Evolutionary conservation across 768 basidiomycete species (phyloP), one percentile per base, ranked within the genome.

Genomic region (Goffeauzyma gilvescens): DNA sequence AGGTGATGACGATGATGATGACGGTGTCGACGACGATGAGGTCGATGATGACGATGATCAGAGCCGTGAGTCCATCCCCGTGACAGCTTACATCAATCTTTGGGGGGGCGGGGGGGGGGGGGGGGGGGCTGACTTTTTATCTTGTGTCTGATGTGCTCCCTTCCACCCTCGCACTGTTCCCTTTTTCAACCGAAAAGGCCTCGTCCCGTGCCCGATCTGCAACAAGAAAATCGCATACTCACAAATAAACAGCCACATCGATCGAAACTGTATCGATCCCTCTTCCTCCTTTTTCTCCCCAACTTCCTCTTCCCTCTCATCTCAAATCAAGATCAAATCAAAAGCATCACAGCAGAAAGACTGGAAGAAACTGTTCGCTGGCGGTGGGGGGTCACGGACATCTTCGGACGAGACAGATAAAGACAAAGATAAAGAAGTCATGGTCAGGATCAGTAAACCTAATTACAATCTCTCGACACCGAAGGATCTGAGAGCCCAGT

Each of bases 131-230:
- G 39, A 35, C 13, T 8, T 35, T 12, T 35, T 35, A n/a, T 9
- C n/a, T 30, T n/a, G 28, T 9, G 28, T 30, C 9, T 9, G 28
- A 9, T n/a, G 28, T 30, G 9, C n/a, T 30, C 28, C 9, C 28
- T 9, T 30, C 28, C n/a, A 9, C 28, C 9, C 9, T 30, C n/a
- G 28, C 28, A n/a, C 28, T 9, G 33, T 34, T 17, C 37, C 7
- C 15, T 6, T 8, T 38, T 20, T 22, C 39, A n/a, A n/a, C n/a
- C n/a, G n/a, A n/a, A n/a, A 36, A 53, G 55, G 54, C 33, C 49
- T 53, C 28, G 59, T 79, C 1, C 33, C 58, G 2, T 85, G 81
- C 55, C 81, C 81, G 7, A 45, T 80, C 39, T 85, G 81, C 50
- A 50, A 59, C 13, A 65, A 63, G 32, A 51, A 43, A 8, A 67